Evolutionary conservation across 179 eudicot species (phyloP), one percentile per base, ranked within the genome.

Genomic region (Silene noctiflora): DNA sequence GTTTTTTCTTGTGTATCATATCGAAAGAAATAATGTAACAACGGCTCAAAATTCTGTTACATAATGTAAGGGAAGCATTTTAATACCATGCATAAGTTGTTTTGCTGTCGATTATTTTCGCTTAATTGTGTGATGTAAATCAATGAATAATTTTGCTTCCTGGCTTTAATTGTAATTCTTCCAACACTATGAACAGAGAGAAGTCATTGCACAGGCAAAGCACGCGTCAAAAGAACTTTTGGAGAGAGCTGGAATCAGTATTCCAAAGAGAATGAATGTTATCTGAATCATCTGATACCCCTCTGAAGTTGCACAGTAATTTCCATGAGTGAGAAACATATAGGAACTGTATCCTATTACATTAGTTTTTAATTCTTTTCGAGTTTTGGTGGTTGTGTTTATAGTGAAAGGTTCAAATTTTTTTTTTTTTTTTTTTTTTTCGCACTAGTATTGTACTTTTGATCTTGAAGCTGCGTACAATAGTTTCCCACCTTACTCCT

Each of bases 201-300:
- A 90, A 76, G 79, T 94, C 55, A 82, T 94, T 68, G 74, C 76
- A 67, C 80, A 69, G 87, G 97, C 98, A 44, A 87, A 73, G 76
- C 81, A 61, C 67, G 91, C 91, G 53, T 79, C 98, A 11, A 73
- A 69, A 69, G 84, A 84, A 71, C 82, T 94, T 69, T 72, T 94
- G 86, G 80, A 85, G 79, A 90, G 88, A 76, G 96, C 98, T 55
- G 89, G 92, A 75, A 89, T 91, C 78, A 78, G 76, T 73, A 88
- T 94, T 74, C 96, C 98, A 7, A 81, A 65, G 76, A 88, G 92
- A 85, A 92, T 91, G 98, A 82, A 85, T 62, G 44, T 86, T 69
- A 39, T 90, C 71, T 89, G 33, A 35, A 39, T 39, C 46, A 39
- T 7, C 46, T 39, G 46, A 21, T 22, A 33, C 61, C 6, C 8